phyloP scores from a whole-genome alignment of 768 basidiomycete genomes.

The Leccinum subgranulosum region DNA sequence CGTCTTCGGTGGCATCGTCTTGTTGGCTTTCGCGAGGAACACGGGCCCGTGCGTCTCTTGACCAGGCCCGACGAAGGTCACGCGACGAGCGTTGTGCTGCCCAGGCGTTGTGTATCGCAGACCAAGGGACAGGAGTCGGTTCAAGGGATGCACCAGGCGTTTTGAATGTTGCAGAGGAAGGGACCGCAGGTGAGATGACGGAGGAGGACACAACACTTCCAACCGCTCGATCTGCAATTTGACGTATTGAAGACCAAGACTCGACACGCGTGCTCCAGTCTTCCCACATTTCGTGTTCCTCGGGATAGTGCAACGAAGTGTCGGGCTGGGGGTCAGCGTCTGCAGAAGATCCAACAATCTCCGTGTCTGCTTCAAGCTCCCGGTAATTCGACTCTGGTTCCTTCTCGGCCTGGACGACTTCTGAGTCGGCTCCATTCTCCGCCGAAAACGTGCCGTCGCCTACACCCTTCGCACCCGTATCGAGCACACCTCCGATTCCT shows the following conservation, averaged over 20 bases:
- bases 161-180: slow-evolving; percentile 20
- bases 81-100: slow-evolving; percentile 46
- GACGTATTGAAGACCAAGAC: slow-evolving; percentile 64
- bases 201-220: slow-evolving; percentile 53
- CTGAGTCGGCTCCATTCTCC: slow-evolving; percentile 2
- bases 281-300: slow-evolving; percentile 41
- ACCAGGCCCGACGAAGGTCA: slow-evolving; percentile 57
- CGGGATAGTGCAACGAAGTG: slow-evolving; percentile 11
- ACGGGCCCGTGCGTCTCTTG: slow-evolving; percentile 46
- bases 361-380: slow-evolving; percentile 18
- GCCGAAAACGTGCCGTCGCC: not conserved
- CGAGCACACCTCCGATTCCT: slow-evolving; percentile 65
- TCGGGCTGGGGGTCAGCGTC: slow-evolving; percentile 11
- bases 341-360: slow-evolving; percentile 12
- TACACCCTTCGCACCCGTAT: slow-evolving; percentile 17
- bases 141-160: slow-evolving; percentile 29
- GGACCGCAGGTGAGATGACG: slow-evolving; percentile 6
- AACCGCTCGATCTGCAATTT: slow-evolving; percentile 73
- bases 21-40: slow-evolving; percentile 35
- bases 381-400: slow-evolving; percentile 1
- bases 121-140: slow-evolving; percentile 64
- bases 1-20: slow-evolving; percentile 33
- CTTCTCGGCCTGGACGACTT: slow-evolving; percentile 4
- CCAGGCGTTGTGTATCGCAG: slow-evolving; percentile 67
- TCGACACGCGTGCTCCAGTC: slow-evolving; percentile 73